Base-by-base conservation (phyloP, 768 basidiomycete genomes). In the Russula abietina region DNA sequence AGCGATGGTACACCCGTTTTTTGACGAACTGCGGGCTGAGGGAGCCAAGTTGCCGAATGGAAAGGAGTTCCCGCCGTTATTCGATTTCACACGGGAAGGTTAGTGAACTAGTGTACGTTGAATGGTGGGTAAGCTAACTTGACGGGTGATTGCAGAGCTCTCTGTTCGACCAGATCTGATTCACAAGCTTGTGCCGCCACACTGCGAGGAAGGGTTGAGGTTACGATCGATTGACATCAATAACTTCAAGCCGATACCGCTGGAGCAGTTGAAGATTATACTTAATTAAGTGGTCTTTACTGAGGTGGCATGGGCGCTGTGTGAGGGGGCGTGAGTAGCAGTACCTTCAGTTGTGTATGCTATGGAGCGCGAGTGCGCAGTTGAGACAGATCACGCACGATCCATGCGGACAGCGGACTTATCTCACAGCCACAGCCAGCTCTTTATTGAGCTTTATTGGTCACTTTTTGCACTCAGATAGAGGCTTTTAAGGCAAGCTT, bases 41-140 rank as follows among this genome's bases (percentile, higher is more conserved):
- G 93, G 92, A 0, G 89, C 91, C 50, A 85, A 87, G 75, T 91
- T 99, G 92, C 94, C 95, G 9, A 97, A 95, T 69, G 95, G 97
- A 65, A 95, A 93, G 75, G 93, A 96, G 57, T 92, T 98, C 76
- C 97, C 97, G 2, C 82, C 83, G 38, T 77, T 99, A 67, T 98
- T 99, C 75, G 85, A 99, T 79, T 98, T 97, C 73, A 93, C 94
- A 60, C 86, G 90, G 66, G 96, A 97, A 79, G 93, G 94, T 94
- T 68, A 77, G 91, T 77, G 39, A 32, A 14, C 32, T 4, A 26
- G n/a, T 14, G 6, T 26, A 2, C 14, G 38, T 12, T 30, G 41
- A 24, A n/a, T 33, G 10, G 12, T 8, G 4, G 19, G 6, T 49
- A 46, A 19, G 32, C 39, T 52, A 24, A 59, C 50, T 19, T 57